Evolutionary conservation across 148 eudicot species (phyloP), one percentile per base, ranked within the genome.

Genomic region (Polygonum aviculare): DNA sequence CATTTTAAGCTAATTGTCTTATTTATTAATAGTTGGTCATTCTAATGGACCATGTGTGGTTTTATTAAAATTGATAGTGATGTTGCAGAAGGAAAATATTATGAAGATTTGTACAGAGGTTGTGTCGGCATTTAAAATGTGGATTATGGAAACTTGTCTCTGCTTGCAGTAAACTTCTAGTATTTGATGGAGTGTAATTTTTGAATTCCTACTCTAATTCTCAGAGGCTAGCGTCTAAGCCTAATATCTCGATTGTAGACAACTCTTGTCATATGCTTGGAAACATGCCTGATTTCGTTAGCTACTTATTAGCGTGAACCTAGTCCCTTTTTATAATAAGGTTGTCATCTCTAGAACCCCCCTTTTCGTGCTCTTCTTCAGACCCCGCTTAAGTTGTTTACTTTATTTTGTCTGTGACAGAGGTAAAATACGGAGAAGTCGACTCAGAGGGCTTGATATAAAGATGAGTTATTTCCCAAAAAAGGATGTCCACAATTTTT

Each of bases 371-470:
- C 44, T 40, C 7, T 4, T 6, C 5, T 40, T 40, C 7, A 40
- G 0, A 22, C 36, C 1, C 44, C 41, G 19, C 41, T 35, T 95
- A 59, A 95, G 98, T 87, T 95, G 98, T 80, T 88, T 95, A 80
- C 90, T 95, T 49, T 95, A 92, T 83, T 95, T 95, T 77, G 88
- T 90, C 74, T 92, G 97, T 65, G 93, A 95, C 84, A 86, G 90
- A 83, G 98, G 98, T 80, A 89, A 86, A 81, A 90, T 95, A 79
- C 88, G 91, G 45, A 89, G 96, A 79, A 89, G 84, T 85, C 90
- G 96, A 81, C 77, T 95, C 74, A 84, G 88, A 80, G 94, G 94
- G 79, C 98, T 95, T 87, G 98, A 95, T 77, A 89, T 90, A 78
- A 86, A 97, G 86, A 96, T 95, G 80, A 83, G 92, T 84, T 41